Base-by-base conservation (phyloP, 176 grass and related monocot species). In the Cenchrus purpureus region DNA sequence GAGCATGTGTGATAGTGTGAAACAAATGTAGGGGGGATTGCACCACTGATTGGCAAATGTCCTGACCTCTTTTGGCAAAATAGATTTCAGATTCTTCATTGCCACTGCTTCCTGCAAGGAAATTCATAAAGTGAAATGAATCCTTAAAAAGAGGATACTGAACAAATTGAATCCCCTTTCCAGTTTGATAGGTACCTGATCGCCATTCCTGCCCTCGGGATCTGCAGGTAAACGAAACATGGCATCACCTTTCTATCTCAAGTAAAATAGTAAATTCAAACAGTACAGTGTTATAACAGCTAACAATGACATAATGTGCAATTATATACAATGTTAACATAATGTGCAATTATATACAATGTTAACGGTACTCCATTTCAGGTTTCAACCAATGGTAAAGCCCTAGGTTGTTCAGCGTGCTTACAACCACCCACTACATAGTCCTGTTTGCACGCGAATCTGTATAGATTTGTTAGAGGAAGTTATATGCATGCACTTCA, bases 1-100 rank as follows among this genome's bases (percentile, higher is more conserved):
- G 10, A 73, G 34, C 53, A 73, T 20, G 43, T 32, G 42, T 50
- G 52, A 22, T 4, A 8, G 50, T 49, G 55, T 22, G 8, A n/a
- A 67, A 68, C 50, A 20, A 53, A 58, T 56, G 20, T 1, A 34
- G 16, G 56, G 10, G 74, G 79, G 45, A 56, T 5, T 55, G 40
- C 12, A 71, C 10, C 62, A 65, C 11, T 65, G 72, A 44, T 28
- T 45, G 32, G 44, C 62, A 84, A 63, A 84, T 51, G 53, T 70
- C 66, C 81, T 79, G 51, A 99, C 97, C 90, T 97, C 97, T 77
- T 97, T 92, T 42, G 94, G 92, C 46, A 96, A 89, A 91, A 95
- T 65, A 84, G 90, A 89, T 89, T 94, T 97, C 66, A 99, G 82
- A 68, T 92, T 86, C 51, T 91, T 83, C 16, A 85, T 84, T 19